Percentiles rank a stretch among this genome's conserved stretches.
Conservation (phyloP, 495 filamentous ascomycete species). For the Talaromyces proteolyticus region DNA sequence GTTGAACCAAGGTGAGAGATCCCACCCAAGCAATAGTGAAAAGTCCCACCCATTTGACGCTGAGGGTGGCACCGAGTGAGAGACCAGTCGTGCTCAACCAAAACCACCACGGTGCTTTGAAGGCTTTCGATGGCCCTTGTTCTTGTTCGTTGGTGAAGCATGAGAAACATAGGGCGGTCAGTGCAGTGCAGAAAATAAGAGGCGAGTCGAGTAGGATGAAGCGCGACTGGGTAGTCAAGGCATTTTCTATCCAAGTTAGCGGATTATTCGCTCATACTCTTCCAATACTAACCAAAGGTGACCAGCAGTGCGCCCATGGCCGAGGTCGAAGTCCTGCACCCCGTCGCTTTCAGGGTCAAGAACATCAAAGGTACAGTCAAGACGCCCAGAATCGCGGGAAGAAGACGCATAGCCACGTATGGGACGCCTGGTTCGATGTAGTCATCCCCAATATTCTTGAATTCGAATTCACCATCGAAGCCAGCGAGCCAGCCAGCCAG, state of each 20-base stretch:
- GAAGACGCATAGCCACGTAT: constrained; percentile 94
- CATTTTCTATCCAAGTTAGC: constrained; percentile 65
- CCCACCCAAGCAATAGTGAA: constrained; percentile 99
- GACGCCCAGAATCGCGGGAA: constrained; percentile 84
- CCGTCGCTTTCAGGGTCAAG: constrained; percentile 84
- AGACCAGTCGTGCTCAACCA: constrained; percentile 88
- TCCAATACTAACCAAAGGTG: constrained; percentile 64
- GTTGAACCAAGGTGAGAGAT: constrained; percentile 78
- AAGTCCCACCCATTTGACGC: constrained; percentile 97
- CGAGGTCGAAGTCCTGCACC: constrained; percentile 80
- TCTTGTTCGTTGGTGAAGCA: constrained; percentile 97
- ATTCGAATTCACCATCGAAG: constrained; percentile 93
- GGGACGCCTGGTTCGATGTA: constrained; percentile 92
- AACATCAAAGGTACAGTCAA: constrained; percentile 87
- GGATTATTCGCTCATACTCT: neutral
- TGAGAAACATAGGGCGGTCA: constrained; percentile 85
- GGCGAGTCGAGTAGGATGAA: constrained; percentile 95
- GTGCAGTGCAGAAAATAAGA: constrained; percentile 85
- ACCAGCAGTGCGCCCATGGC: constrained; percentile 77
- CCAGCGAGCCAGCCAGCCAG: constrained; percentile 93
- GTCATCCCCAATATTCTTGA: constrained; percentile 99
- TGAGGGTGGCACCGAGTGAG: constrained; percentile 82
- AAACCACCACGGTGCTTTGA: constrained; percentile 91
- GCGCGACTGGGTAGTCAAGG: constrained; percentile 87
- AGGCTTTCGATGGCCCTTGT: constrained; percentile 79